phyloP scores from a whole-genome alignment of 805 yeast species.

The Ogataea glucozyma region DNA sequence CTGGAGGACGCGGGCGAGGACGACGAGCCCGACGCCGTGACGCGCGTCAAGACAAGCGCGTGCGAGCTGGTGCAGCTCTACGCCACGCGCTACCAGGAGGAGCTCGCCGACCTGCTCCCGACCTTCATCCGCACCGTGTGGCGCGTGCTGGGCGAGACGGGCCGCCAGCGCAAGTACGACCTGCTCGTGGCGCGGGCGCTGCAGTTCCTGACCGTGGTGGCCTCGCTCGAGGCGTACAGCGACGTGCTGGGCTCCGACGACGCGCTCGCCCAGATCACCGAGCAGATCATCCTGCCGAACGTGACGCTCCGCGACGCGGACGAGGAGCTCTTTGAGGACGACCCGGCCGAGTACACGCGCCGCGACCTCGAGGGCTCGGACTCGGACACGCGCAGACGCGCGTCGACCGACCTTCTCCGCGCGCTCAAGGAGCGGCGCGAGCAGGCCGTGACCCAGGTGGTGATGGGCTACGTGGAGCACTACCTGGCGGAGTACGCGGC shows the following conservation, averaged over 20 bases:
- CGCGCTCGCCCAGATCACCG: conserved; percentile 72
- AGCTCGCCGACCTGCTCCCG: conserved; percentile 75
- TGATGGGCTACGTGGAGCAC: conserved; percentile 67
- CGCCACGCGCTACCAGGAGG: conserved; percentile 89
- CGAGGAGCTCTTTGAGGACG: conserved; percentile 93
- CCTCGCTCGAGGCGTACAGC: conserved; percentile 66
- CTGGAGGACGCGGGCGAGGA: conserved; percentile 63
- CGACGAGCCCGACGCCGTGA: conserved; percentile 65
- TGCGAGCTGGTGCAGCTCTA: conserved; percentile 85
- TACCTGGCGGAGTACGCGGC: conserved; percentile 58
- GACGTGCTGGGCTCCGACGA: conserved; percentile 61
- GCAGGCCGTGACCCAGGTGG: conserved; percentile 68
- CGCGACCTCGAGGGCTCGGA: conserved; percentile 95
- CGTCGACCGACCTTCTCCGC: conserved; percentile 89
- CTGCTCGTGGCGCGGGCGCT: conserved; percentile 78
- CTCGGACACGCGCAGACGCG: conserved; percentile 85
- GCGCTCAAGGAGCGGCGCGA: conserved; percentile 82
- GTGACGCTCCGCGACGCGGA: conserved; percentile 83
- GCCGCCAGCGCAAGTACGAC: conserved; percentile 78
- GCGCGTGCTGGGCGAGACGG: conserved; percentile 66
- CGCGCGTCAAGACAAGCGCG: conserved; percentile 75
- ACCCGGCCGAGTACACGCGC: conserved; percentile 89
- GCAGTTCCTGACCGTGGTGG: conserved; percentile 78
- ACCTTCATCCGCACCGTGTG: conserved; percentile 81
- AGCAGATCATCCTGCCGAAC: conserved; percentile 86